Evolutionary conservation across 2,329 filamentous ascomycete genomes (phyloP).

Genomic region (Monilinia laxa): DNA sequence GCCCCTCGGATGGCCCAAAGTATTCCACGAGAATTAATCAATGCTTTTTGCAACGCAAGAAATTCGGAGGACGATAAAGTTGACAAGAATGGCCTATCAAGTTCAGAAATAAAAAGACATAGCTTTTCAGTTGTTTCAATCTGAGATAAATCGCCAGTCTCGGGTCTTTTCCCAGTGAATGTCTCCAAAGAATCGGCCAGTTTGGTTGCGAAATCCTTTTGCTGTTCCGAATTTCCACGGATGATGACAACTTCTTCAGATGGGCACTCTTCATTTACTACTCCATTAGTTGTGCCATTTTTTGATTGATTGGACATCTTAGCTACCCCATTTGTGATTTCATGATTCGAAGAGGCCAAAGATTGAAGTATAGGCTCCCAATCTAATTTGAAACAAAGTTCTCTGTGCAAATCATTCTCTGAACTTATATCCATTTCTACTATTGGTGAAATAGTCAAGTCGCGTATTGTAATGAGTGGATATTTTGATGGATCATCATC

Average conservation of each 20-base stretch:
- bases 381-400: constrained; percentile 50
- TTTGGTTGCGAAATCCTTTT: not conserved
- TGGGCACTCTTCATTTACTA: too few relatives aligned
- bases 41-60: constrained; percentile 44
- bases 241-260: constrained; percentile 3
- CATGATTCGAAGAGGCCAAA: constrained; percentile 38
- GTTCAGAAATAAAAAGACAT: constrained; percentile 51
- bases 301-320: not conserved
- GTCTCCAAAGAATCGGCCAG: constrained; percentile 10
- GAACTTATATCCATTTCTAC: constrained; percentile 41
- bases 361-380: constrained; percentile 44
- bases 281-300: constrained; percentile 1
- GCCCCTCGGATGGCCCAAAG: constrained; percentile 52
- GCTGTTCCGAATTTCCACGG: not conserved
- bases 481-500: constrained; percentile 36
- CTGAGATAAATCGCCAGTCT: constrained; percentile 32
- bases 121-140: constrained; percentile 37
- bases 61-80: constrained; percentile 47
- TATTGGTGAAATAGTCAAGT: constrained; percentile 46
- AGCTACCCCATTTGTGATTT: constrained; percentile 17
- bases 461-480: constrained; percentile 43
- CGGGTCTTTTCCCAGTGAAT: constrained; percentile 10
- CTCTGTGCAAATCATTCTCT: constrained; percentile 41
- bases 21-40: constrained; percentile 44
- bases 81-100: constrained; percentile 43